phyloP scores from a whole-genome alignment of 2,329 filamentous ascomycete genomes.

The Ceratocystis eucalypticola region DNA sequence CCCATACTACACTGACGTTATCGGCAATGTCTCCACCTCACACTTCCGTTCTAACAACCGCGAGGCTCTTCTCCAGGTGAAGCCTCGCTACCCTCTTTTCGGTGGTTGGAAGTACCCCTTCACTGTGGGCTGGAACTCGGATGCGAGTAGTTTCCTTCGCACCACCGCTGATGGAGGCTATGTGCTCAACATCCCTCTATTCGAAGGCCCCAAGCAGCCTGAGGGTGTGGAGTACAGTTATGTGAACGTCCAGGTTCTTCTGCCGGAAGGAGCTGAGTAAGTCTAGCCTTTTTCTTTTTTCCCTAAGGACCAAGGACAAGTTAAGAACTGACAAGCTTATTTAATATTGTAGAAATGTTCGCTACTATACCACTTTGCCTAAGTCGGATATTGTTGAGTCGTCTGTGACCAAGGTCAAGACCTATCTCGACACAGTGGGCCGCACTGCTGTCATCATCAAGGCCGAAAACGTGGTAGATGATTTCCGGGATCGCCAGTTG shows the following conservation, averaged over 20 bases:
- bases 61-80: slow-evolving; percentile 75
- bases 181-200: slow-evolving; percentile 77
- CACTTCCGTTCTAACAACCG: slow-evolving; percentile 65
- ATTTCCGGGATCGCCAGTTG: slow-evolving; percentile 69
- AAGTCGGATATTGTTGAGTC: slow-evolving; percentile 45
- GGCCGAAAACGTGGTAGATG: slow-evolving; percentile 78
- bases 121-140: slow-evolving; percentile 87
- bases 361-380: slow-evolving; percentile 62
- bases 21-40: slow-evolving; percentile 93
- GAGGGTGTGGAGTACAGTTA: slow-evolving; percentile 81
- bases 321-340: neutral
- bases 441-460: slow-evolving; percentile 70
- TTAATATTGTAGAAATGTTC: slow-evolving; percentile 51
- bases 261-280: slow-evolving; percentile 83
- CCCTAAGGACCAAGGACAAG: neutral
- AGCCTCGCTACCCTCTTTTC: slow-evolving; percentile 91
- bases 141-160: slow-evolving; percentile 64
- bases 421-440: slow-evolving; percentile 86
- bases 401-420: slow-evolving; percentile 54
- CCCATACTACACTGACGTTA: slow-evolving; percentile 88
- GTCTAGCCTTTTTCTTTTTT: slow-evolving; percentile 25
- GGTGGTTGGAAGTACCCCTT: slow-evolving; percentile 98
- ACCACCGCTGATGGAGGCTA: slow-evolving; percentile 54
- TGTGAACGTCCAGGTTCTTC: slow-evolving; percentile 64
- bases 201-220: slow-evolving; percentile 75